Base-by-base conservation (phyloP, 2,329 filamentous ascomycete genomes). In the Dothistroma pini region DNA sequence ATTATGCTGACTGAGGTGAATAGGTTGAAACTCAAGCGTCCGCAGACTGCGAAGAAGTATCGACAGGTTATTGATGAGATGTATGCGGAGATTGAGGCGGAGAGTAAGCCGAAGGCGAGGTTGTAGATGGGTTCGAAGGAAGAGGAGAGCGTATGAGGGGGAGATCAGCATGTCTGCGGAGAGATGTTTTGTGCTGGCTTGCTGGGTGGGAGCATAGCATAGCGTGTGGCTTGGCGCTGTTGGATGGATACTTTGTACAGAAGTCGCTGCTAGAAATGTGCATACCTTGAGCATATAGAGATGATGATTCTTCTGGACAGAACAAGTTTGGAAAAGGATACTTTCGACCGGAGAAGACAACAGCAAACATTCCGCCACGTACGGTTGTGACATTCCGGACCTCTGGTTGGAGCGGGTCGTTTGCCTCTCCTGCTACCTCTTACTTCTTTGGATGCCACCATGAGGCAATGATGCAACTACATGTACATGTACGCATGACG, bases 11-110 rank as follows among this genome's bases (percentile, higher is more conserved):
- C 61, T 9, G 14, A 25, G 12, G 31, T 25, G 59, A 3, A 31
- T 63, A 89, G 87, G 58, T 76, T 90, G 63, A 91, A 91, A 75
- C 77, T 90, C 70, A 90, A 90, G 79, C 83, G 88, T 49, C 86
- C 87, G 53, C 86, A 88, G 64, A 81, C 85, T 5, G 86, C 81
- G 29, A 89, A 88, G 79, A 78, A 75, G 64, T 89, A 83, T 72
- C 80, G 85, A 58, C 67, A 76, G 49, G 72, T 84, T 35, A 72
- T 89, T 25, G 85, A 89, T 65, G 78, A 82, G 63, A 79, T 87
- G 68, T 89, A 89, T 68, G 81, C 80, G 32, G 83, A 86, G 71
- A 80, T 80, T 14, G 71, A 80, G 49, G 75, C 72, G 0, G 75
- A 75, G 60, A 73, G 75, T 38, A 76, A 75, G 64, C 73, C 76